Conservation (phyloP, 805 yeast species). For the Suhomyces sp. region DNA sequence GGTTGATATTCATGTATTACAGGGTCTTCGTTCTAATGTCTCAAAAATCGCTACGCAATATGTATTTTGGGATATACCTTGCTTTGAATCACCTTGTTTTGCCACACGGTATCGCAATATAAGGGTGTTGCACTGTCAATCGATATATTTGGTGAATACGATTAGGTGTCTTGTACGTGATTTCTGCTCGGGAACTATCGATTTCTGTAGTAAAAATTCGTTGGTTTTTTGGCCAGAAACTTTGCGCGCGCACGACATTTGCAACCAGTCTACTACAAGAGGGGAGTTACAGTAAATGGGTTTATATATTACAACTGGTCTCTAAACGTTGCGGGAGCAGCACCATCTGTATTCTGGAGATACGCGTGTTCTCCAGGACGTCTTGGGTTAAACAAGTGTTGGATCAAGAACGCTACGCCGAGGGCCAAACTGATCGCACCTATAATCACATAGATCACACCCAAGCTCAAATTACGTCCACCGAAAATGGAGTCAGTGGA, state of each 20-base stretch:
- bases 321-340: slow-evolving; percentile 9
- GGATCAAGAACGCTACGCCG: slow-evolving; percentile 71
- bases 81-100: not conserved
- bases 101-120: not conserved
- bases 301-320: slow-evolving; percentile 18
- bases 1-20: slow-evolving; percentile 36
- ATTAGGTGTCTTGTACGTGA: not conserved
- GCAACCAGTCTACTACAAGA: not conserved
- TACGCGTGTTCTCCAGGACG: slow-evolving; percentile 78
- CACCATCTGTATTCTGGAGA: slow-evolving; percentile 26
- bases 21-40: not conserved
- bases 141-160: not conserved
- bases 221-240: slow-evolving; percentile 3
- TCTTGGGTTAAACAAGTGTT: slow-evolving; percentile 82
- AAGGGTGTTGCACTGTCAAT: not conserved
- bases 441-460: slow-evolving; percentile 79
- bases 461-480: slow-evolving; percentile 80
- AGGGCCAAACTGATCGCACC: slow-evolving; percentile 73
- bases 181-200: not conserved
- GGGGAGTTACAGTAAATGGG: not conserved
- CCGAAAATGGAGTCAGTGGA: slow-evolving; percentile 84
- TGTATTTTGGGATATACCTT: not conserved
- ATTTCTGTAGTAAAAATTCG: slow-evolving; percentile 1
- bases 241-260: slow-evolving; percentile 2
- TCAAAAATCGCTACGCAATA: not conserved